Base-by-base conservation (phyloP, 1,139 yeast species). In the Zygosaccharomyces sapae region DNA sequence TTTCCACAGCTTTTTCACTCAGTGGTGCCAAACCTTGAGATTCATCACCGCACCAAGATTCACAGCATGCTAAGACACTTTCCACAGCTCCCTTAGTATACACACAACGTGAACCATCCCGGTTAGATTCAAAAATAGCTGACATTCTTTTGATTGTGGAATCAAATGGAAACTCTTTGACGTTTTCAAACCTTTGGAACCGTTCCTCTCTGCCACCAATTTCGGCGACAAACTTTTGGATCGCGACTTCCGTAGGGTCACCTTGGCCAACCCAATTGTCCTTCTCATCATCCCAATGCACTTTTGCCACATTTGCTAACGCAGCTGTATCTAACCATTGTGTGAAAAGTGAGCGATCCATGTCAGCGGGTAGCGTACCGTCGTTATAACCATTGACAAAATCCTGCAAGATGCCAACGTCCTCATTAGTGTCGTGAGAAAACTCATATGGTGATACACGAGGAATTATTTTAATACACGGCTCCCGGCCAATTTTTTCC, bases 221-320 rank as follows among this genome's bases (percentile, higher is more conserved):
- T 48, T 58, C 60, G 6, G 58, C 53, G 12, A 67, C 58, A 49
- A 63, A 63, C 3, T 87, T 96, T 51, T 89, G 76, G 45, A 92
- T 74, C 0, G 98, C 98, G 59, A 89, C 83, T 68, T 92, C 99
- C 27, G 96, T 88, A 38, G 99, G 95, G 66, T 92, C 94, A 40
- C 98, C 99, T 50, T 87, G 83, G 54, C 74, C 85, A 59, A 79
- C 81, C 68, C 68, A 63, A 20, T 51, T 53, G 7, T 49, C 48
- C 1, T 58, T 54, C 53, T 83, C 88, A 53, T 74, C 73, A 59
- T 86, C 95, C 25, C 72, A 68, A 1, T 92, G 83, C 50, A 71
- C 84, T 54, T 76, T 76, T 12, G 95, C 80, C 60, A 89, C 89
- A 69, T 90, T 90, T 67, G 97, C 92, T 43, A 88, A 69, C 53